phyloP scores from a whole-genome alignment of 352 stramenopile genomes.

The Globisporangium sylvaticum region DNA sequence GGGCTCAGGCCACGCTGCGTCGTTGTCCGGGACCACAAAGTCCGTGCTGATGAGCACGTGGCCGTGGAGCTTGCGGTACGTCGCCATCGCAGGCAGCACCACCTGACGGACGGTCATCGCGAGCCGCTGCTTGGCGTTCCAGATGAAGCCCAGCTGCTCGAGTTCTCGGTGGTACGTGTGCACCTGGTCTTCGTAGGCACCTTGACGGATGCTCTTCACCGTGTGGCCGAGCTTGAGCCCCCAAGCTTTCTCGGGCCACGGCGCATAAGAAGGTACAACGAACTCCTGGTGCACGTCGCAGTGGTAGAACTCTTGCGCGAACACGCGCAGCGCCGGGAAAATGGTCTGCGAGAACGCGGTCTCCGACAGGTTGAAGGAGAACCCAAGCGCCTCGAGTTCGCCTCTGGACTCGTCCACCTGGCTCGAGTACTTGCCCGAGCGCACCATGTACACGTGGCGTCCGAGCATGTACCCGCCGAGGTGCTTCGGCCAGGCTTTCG shows the following conservation, averaged over 20 bases:
- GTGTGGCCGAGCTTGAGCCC: conserved; percentile 86
- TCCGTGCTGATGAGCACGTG: conserved; percentile 53
- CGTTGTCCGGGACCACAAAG: conserved; percentile 65
- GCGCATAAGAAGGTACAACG: conserved; percentile 65
- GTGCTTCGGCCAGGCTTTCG: conserved; percentile 38
- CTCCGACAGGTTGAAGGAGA: conserved; percentile 59
- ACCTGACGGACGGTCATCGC: conserved; percentile 49
- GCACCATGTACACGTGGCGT: conserved; percentile 64
- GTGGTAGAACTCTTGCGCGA: conserved; percentile 84
- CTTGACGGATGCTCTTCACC: conserved; percentile 89
- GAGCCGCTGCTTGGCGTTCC: conserved; percentile 72
- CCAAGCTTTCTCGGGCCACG: conserved; percentile 83
- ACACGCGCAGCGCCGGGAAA: conserved; percentile 77
- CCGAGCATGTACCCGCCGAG: conserved; percentile 60
- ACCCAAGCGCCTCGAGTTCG: conserved; percentile 52
- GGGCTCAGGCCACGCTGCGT: conserved; percentile 45
- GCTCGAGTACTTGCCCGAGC: conserved; percentile 50
- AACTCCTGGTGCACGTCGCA: conserved; percentile 91
- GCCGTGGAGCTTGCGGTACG: conserved; percentile 43
- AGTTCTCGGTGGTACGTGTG: conserved; percentile 65
- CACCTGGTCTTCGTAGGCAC: conserved; percentile 80
- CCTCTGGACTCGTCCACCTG: conserved; percentile 31
- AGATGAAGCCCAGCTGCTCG: conserved; percentile 90
- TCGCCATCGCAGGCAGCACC: conserved; percentile 54
- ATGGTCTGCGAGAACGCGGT: conserved; percentile 61